Conservation (phyloP, 768 basidiomycete genomes). For the Rhodotorula taiwanensis region DNA sequence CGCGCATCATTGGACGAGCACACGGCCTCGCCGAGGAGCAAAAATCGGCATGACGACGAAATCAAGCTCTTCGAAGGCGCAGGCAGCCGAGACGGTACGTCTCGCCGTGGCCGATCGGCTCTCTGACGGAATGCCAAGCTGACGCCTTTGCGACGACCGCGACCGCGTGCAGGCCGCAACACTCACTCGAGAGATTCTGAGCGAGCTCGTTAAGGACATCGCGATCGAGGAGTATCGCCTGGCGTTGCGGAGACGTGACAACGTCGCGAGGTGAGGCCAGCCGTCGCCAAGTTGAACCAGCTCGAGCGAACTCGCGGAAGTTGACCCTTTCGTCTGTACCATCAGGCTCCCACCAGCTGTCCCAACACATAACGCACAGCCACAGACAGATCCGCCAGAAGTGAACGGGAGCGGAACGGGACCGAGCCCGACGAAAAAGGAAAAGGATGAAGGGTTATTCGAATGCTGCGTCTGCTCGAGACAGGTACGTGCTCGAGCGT, state of each 20-base stretch:
- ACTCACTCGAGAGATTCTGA: constrained; percentile 16
- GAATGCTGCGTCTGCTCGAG: constrained; percentile 21
- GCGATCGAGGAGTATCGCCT: constrained; percentile 26
- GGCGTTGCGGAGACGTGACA: not conserved
- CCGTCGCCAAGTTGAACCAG: not conserved
- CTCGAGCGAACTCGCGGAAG: too few species aligned
- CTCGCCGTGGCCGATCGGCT: too few species aligned
- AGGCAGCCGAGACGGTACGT: too few species aligned
- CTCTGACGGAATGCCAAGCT: too few species aligned
- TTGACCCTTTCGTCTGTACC: not conserved
- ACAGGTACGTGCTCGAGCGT: constrained; percentile 1
- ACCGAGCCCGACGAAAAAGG: constrained; percentile 26
- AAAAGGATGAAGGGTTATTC: constrained; percentile 31
- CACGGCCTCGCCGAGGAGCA: too few species aligned
- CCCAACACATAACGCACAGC: too few species aligned
- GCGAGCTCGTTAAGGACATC: constrained; percentile 22
- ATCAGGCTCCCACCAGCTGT: not conserved
- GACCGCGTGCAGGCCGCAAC: not conserved
- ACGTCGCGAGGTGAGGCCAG: not conserved
- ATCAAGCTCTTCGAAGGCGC: too few species aligned
- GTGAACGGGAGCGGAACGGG: not conserved
- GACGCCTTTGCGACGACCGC: too few species aligned
- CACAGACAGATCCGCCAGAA: too few species aligned
- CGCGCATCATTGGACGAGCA: too few species aligned
- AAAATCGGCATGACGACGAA: too few species aligned